phyloP scores from a whole-genome alignment of 2,329 filamentous ascomycete genomes.

The Lasiodiplodia sp. region DNA sequence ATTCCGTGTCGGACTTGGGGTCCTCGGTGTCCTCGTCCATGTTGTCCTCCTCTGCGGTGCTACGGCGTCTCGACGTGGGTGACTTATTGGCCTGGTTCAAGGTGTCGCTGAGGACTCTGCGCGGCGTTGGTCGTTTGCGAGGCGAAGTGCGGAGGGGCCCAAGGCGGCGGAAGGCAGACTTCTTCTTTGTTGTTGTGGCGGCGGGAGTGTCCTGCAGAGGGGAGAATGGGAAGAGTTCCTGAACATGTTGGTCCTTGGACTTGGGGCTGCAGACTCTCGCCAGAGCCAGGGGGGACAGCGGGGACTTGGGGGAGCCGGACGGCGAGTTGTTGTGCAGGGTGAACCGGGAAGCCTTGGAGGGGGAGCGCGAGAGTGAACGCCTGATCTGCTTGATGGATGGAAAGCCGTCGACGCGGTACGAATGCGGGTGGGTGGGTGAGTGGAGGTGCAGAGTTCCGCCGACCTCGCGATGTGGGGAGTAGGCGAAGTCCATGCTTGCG shows the following conservation, averaged over 20 bases:
- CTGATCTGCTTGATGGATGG: slow-evolving; percentile 82
- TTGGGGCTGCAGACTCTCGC: slow-evolving; percentile 55
- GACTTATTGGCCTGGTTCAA: slow-evolving; percentile 74
- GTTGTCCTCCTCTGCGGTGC: slow-evolving; percentile 56
- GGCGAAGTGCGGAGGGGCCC: slow-evolving; percentile 63
- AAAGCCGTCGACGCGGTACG: slow-evolving; percentile 82
- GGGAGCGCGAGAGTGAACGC: slow-evolving; percentile 90
- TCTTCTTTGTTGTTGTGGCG: slow-evolving; percentile 59
- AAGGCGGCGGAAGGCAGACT: slow-evolving; percentile 57
- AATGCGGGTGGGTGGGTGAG: slow-evolving; percentile 75
- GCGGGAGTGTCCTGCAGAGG: slow-evolving; percentile 63
- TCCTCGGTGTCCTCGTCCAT: slow-evolving; percentile 42
- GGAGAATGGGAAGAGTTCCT: slow-evolving; percentile 63
- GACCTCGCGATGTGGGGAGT: slow-evolving; percentile 57
- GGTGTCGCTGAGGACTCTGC: slow-evolving; percentile 75
- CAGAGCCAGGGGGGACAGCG: slow-evolving; percentile 52
- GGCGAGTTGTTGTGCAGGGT: slow-evolving; percentile 58
- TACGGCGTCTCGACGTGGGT: slow-evolving; percentile 57
- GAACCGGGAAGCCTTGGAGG: slow-evolving; percentile 79
- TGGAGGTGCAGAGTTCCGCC: slow-evolving; percentile 85
- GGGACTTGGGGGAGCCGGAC: slow-evolving; percentile 53
- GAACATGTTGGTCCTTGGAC: slow-evolving; percentile 56
- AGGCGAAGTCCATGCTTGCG: slow-evolving; percentile 56
- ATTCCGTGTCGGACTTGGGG: slow-evolving; percentile 52
- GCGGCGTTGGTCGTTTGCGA: slow-evolving; percentile 73